phyloP scores from a whole-genome alignment of 768 basidiomycete genomes.

The Rhodotorula graminis region DNA sequence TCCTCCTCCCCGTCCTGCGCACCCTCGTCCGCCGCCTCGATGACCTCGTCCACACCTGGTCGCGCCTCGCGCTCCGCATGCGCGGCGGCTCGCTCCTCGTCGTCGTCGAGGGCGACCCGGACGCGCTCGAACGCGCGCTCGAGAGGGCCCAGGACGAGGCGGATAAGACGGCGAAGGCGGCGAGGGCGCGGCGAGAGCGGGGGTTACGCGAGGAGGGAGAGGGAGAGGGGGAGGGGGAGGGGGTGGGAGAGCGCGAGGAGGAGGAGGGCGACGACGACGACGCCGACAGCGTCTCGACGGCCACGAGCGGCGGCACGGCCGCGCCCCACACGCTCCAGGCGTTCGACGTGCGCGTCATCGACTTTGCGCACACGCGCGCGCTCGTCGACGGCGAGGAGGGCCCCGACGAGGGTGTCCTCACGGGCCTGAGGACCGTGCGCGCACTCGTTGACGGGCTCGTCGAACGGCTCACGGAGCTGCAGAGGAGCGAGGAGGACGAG shows the following conservation, averaged over 20 bases:
- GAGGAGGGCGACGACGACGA: slow-evolving; percentile 46
- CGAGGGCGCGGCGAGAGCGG: background rate
- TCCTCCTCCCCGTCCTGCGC: slow-evolving; percentile 60
- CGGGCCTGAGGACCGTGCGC: slow-evolving; percentile 63
- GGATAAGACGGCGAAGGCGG: slow-evolving; percentile 1
- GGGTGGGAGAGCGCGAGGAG: slow-evolving; percentile 12
- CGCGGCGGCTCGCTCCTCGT: slow-evolving; percentile 76
- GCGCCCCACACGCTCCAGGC: slow-evolving; percentile 46
- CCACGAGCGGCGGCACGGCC: slow-evolving; percentile 36
- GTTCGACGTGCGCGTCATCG: slow-evolving; percentile 73
- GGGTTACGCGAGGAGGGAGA: background rate
- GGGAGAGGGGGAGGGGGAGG: background rate
- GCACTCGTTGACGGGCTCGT: slow-evolving; percentile 46
- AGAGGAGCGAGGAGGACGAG: background rate
- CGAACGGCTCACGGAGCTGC: slow-evolving; percentile 10
- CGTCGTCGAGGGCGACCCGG: slow-evolving; percentile 66
- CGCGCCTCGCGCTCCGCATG: slow-evolving; percentile 66
- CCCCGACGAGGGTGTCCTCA: slow-evolving; percentile 70
- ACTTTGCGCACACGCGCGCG: slow-evolving; percentile 79
- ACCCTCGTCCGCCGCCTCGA: slow-evolving; percentile 52
- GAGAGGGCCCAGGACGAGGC: slow-evolving; percentile 32
- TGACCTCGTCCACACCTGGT: slow-evolving; percentile 53
- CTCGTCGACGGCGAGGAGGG: slow-evolving; percentile 58
- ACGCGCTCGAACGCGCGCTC: slow-evolving; percentile 47
- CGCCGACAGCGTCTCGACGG: slow-evolving; percentile 25